Percentiles rank a stretch among this genome's conserved stretches.
Evolutionary conservation across 345 rosid genomes (phyloP).

Genomic region (Cochlearia excelsa): DNA sequence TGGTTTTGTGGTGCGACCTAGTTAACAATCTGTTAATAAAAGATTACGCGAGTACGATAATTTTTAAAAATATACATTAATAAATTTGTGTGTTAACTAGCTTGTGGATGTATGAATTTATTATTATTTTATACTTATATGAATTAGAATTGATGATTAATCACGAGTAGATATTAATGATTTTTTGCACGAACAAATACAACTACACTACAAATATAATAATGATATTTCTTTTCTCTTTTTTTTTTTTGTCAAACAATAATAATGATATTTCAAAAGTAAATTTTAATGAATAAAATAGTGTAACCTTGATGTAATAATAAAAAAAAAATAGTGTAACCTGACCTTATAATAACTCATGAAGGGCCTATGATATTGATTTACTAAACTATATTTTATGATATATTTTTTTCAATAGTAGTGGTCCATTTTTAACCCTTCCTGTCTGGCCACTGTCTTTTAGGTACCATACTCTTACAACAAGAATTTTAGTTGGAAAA

Average conservation of each 20-base stretch:
- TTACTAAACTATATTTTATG: conserved; percentile 16
- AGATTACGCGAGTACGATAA: no score
- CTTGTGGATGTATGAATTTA: no score
- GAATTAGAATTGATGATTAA: no score
- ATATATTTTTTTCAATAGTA: conserved; percentile 19
- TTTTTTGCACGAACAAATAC: background rate
- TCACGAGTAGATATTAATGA: background rate
- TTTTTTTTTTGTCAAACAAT: no score
- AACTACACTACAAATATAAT: background rate
- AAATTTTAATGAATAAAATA: background rate
- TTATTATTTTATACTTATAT: no score
- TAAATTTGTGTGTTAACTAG: no score
- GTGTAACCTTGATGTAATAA: no score
- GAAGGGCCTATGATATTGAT: conserved; percentile 21
- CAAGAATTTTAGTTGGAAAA: background rate
- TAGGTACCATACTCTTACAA: conserved; percentile 11
- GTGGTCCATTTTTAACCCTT: conserved; percentile 33
- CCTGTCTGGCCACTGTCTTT: conserved; percentile 30
- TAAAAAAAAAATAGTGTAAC: conserved; percentile 5
- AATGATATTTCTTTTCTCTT: background rate
- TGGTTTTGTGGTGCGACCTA: no score
- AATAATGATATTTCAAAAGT: background rate
- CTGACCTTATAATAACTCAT: conserved; percentile 8
- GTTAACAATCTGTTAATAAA: no score
- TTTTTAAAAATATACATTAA: no score